Percentiles rank a stretch among this genome's conserved stretches.
Conservation (phyloP, 2,329 filamentous ascomycete species). For the Eutypella sp. region DNA sequence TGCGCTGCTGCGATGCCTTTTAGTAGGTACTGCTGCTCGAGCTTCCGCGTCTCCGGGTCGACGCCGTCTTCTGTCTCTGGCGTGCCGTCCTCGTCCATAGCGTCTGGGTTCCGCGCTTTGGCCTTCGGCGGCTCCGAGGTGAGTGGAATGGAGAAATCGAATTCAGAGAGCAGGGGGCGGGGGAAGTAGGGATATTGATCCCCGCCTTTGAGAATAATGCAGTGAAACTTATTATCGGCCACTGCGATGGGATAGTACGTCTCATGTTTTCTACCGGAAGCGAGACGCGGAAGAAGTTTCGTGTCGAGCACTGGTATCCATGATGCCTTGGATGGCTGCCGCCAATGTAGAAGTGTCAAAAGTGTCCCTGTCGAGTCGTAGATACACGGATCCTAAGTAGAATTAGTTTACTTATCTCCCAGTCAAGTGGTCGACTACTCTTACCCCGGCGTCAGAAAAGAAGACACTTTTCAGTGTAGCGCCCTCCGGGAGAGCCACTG, state of each 20-base stretch:
- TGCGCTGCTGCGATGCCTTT: conserved; percentile 68
- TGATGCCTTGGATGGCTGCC: conserved; percentile 73
- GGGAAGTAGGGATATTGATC: conserved; percentile 93
- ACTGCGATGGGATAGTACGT: conserved; percentile 94
- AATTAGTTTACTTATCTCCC: conserved; percentile 13
- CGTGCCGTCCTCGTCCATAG: conserved; percentile 27
- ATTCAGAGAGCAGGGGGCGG: conserved; percentile 83
- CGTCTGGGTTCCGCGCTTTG: conserved; percentile 28
- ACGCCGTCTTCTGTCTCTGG: conserved; percentile 28
- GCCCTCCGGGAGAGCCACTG: conserved; percentile 74
- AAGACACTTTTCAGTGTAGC: conserved; percentile 76
- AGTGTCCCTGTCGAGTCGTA: conserved; percentile 91
- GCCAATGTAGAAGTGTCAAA: conserved; percentile 86
- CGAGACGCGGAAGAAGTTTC: conserved; percentile 72
- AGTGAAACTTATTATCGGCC: conserved; percentile 88
- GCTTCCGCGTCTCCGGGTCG: conserved; percentile 49
- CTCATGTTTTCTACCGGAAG: conserved; percentile 80
- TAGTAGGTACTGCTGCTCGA: conserved; percentile 81
- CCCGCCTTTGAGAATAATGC: conserved; percentile 95
- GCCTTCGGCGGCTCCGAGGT: conserved; percentile 45
- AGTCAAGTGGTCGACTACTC: conserved; percentile 26
- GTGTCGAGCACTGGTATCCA: conserved; percentile 96
- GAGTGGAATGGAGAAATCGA: conserved; percentile 84
- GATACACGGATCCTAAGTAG: conserved; percentile 76
- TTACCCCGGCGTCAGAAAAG: conserved; percentile 84